Conservation (phyloP, 768 basidiomycete genomes). For the Agaricus subrufescens region DNA sequence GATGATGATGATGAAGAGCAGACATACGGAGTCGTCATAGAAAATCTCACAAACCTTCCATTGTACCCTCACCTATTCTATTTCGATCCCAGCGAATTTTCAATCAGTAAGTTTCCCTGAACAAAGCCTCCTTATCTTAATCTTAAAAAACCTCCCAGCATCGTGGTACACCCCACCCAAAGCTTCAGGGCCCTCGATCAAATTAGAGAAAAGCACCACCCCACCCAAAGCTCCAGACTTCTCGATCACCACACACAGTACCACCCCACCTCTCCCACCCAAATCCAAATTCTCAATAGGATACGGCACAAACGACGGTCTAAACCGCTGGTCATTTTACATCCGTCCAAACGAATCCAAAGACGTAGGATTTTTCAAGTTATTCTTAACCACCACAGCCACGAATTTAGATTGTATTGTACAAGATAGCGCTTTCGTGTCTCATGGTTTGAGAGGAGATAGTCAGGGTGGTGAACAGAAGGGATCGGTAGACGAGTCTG, state of each 20-base stretch:
- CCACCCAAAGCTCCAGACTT: constrained; percentile 21
- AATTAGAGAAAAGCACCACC: neutral
- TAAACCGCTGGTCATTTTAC: constrained; percentile 24
- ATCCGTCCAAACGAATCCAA: constrained; percentile 23
- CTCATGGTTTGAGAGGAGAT: neutral
- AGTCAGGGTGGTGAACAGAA: neutral
- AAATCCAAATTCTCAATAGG: constrained; percentile 30
- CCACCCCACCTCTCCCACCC: constrained; percentile 22
- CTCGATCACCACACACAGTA: constrained; percentile 9
- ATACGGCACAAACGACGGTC: constrained; percentile 30
- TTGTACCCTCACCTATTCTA: constrained; percentile 37
- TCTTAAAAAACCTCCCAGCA: neutral
- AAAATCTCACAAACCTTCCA: constrained; percentile 25
- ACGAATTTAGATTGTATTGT: constrained; percentile 28
- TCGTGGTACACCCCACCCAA: constrained; percentile 22
- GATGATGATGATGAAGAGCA: constrained; percentile 8
- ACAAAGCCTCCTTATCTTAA: neutral
- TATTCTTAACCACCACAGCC: constrained; percentile 33
- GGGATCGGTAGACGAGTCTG: neutral
- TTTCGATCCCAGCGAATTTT: constrained; percentile 36
- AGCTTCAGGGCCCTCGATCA: constrained; percentile 18
- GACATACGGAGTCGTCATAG: constrained; percentile 22
- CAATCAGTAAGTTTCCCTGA: constrained; percentile 23
- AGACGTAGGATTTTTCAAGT: constrained; percentile 39
- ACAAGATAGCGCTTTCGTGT: constrained; percentile 15